phyloP scores from a whole-genome alignment of 1,139 yeast genomes.

The Hemisphaericaspora xylofermentans region DNA sequence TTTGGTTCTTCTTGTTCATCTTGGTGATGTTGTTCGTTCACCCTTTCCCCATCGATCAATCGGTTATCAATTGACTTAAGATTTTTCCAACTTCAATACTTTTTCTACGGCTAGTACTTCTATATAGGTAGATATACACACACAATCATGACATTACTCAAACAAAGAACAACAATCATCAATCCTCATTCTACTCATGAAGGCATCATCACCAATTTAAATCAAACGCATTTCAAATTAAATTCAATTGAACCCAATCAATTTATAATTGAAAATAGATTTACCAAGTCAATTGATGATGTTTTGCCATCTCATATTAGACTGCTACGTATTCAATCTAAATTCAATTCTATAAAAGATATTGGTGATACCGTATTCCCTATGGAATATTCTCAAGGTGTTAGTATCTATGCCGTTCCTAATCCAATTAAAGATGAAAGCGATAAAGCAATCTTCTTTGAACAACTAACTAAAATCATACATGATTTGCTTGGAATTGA shows the following conservation, averaged over 20 bases:
- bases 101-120: no score
- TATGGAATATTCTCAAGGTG: conserved; percentile 23
- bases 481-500: conserved; percentile 17
- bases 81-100: no score
- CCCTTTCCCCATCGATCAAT: no score
- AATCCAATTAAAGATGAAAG: conserved; percentile 9
- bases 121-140: no score
- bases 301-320: conserved; percentile 12
- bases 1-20: no score
- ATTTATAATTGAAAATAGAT: conserved; percentile 24
- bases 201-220: conserved; percentile 22
- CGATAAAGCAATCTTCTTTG: conserved; percentile 20
- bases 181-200: conserved; percentile 29
- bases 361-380: conserved; percentile 21
- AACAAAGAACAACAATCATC: conserved; percentile 36
- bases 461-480: conserved; percentile 21
- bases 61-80: no score
- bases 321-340: conserved; percentile 26
- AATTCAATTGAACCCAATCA: conserved; percentile 13
- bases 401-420: conserved; percentile 31
- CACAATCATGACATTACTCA: conserved; percentile 14
- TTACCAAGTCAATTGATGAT: conserved; percentile 8
- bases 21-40: no score
- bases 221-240: conserved; percentile 15
- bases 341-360: conserved; percentile 8